Evolutionary conservation across 2,329 filamentous ascomycete species (phyloP), one percentile per base, ranked within the genome.

Genomic region (Mycosphaerella sp.): DNA sequence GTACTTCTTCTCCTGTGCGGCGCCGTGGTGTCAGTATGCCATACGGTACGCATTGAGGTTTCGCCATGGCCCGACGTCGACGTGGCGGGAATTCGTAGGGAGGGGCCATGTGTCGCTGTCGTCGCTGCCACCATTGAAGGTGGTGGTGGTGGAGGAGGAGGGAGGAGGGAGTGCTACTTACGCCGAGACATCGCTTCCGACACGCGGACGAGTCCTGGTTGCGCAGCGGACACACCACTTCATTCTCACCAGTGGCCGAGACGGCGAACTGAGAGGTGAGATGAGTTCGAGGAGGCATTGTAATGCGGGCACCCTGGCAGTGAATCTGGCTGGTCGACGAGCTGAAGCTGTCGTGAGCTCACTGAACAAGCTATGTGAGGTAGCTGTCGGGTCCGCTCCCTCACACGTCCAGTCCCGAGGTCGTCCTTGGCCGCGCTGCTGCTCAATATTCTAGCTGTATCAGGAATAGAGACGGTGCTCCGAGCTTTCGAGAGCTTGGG

Each of bases 191-290:
- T 78, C 92, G 83, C 79, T 98, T 98, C 72, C 92, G 86, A 78
- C 93, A 98, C 76, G 86, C 89, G 64, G 91, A 95, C 72, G 89
- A 89, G 82, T 98, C 93, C 70, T 95, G 91, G 71, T 96, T 96
- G 69, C 84, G 85, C 73, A 98, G 78, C 64, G 93, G 93, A 75
- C 93, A 98, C 69, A 96, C 88, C 70, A 98, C 93, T 76, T 97
- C 92, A 73, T 95, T 95, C 73, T 88, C 92, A 10, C 34, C 34
- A 72, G 86, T 82, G 78, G 95, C 89, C 67, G 88, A 88, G 67
- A 95, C 87, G 63, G 89, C 91, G 73, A 95, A 95, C n/a, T 55
- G 53, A 31, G 40, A 45, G 39, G 53, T 55, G 14, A 55, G 48
- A 23, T 51, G 42, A 21, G 53, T 44, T 44, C 53, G 32, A 29